phyloP scores from a whole-genome alignment of 805 yeast genomes.

The Candida succiphila region DNA sequence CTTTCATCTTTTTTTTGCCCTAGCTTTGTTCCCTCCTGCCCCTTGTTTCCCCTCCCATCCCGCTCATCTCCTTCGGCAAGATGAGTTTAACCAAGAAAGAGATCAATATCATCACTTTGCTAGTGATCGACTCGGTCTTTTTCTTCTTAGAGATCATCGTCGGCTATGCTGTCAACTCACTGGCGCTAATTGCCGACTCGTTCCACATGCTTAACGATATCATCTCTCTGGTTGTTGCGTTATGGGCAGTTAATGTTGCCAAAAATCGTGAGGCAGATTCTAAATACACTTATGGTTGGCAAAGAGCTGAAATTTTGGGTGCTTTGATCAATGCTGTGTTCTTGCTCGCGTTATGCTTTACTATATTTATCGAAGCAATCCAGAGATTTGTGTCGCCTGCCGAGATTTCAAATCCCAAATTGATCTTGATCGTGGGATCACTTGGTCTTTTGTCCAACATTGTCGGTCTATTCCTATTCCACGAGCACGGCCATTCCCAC shows the following conservation, averaged over 20 bases:
- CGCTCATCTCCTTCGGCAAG: no score
- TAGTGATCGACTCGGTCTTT: slow-evolving; percentile 70
- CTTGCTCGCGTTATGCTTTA: slow-evolving; percentile 81
- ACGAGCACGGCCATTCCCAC: slow-evolving; percentile 67
- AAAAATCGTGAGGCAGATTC: slow-evolving; percentile 75
- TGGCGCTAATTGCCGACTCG: slow-evolving; percentile 92
- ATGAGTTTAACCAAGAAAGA: slow-evolving; percentile 47
- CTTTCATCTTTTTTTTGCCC: no score
- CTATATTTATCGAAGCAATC: slow-evolving; percentile 86
- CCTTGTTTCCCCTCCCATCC: no score
- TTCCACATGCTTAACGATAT: slow-evolving; percentile 97
- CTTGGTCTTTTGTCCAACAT: slow-evolving; percentile 79
- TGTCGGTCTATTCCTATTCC: slow-evolving; percentile 79
- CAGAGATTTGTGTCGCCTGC: slow-evolving; percentile 82
- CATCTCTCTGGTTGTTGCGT: slow-evolving; percentile 77
- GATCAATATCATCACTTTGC: slow-evolving; percentile 57
- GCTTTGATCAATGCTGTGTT: slow-evolving; percentile 93
- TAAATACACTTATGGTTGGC: slow-evolving; percentile 94
- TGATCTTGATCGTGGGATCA: slow-evolving; percentile 72
- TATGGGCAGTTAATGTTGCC: slow-evolving; percentile 94
- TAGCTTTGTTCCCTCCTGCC: no score
- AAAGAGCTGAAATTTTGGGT: slow-evolving; percentile 93
- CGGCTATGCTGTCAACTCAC: slow-evolving; percentile 87
- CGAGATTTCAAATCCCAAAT: slow-evolving; percentile 68
- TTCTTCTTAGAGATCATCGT: slow-evolving; percentile 78